A percentile compares a stretch with the other conserved stretches of the same genome.
Evolutionary conservation across 116 monocot genomes (phyloP).

Genomic region (Zostera marina): DNA sequence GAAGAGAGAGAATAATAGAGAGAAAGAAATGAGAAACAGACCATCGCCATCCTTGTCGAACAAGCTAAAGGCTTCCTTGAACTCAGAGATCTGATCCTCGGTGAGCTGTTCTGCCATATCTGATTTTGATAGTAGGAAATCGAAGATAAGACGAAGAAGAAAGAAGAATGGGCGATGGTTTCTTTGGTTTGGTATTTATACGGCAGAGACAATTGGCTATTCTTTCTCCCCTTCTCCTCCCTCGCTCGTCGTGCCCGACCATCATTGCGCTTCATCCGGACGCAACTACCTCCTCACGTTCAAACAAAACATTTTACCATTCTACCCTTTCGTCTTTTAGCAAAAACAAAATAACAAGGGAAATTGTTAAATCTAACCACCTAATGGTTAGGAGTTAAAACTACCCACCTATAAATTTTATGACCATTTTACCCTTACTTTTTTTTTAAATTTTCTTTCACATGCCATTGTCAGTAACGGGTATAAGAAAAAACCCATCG

Average conservation of each 20-base stretch:
- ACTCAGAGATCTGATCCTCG: constrained; percentile 56
- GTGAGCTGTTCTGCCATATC: constrained; percentile 42
- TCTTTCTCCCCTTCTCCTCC: neutral
- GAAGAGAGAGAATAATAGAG: neutral
- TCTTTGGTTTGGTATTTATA: neutral
- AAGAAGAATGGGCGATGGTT: neutral
- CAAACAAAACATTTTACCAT: neutral
- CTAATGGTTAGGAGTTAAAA: too few species aligned
- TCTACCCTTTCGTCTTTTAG: neutral
- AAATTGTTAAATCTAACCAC: too few species aligned
- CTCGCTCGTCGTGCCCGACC: neutral
- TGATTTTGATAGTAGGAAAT: neutral
- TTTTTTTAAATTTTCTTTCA: too few species aligned
- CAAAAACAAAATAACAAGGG: too few species aligned
- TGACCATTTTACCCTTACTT: too few species aligned
- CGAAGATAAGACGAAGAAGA: neutral
- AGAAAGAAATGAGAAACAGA: constrained; percentile 1
- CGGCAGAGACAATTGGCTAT: neutral
- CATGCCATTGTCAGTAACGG: too few species aligned
- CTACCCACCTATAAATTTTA: too few species aligned
- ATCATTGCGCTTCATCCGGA: constrained; percentile 3
- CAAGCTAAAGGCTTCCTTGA: constrained; percentile 53
- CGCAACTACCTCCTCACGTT: neutral
- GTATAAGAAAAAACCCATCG: too few species aligned
- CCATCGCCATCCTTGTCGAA: constrained; percentile 66